These are phyloP conservation scores for Mycena kentingensis DNA, from an alignment of 768 basidiomycete genomes.

Conservation along the genomic window DNA sequence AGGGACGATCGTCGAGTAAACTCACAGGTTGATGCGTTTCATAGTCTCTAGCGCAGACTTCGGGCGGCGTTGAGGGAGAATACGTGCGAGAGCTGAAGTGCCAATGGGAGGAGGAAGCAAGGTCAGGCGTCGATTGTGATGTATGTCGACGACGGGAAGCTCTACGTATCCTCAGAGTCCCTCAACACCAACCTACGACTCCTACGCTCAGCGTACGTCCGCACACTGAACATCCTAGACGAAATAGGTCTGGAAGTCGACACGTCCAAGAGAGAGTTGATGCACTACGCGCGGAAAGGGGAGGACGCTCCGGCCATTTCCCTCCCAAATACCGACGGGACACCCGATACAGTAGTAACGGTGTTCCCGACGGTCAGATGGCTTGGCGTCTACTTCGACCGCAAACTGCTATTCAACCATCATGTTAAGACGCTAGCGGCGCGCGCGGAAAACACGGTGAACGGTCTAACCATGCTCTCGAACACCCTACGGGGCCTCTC, in stretches of 20 bases:
- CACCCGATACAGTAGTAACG: background rate
- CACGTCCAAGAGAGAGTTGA: background rate
- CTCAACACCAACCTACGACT: slow-evolving; percentile 26
- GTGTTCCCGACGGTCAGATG: background rate
- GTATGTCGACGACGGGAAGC: slow-evolving; percentile 37
- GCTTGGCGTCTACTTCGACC: slow-evolving; percentile 1
- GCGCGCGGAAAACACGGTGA: slow-evolving; percentile 26
- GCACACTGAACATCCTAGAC: background rate
- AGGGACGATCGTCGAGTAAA: too few species aligned
- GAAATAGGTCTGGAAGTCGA: background rate
- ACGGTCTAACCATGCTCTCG: slow-evolving; percentile 31
- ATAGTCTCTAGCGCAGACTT: too few species aligned
- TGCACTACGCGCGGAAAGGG: background rate
- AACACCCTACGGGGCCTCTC: slow-evolving; percentile 37
- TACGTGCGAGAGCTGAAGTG: too few species aligned
- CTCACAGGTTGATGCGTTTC: too few species aligned
- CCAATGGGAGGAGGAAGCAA: too few species aligned
- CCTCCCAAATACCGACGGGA: background rate
- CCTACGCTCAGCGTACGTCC: slow-evolving; percentile 22
- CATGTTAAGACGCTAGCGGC: slow-evolving; percentile 29
- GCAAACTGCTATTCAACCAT: slow-evolving; percentile 26
- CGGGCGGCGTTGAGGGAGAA: too few species aligned
- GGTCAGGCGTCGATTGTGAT: too few species aligned
- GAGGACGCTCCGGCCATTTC: background rate
- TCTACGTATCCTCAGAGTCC: slow-evolving; percentile 27